These are phyloP conservation scores for Domatiomyces globalis DNA, from an alignment of 2,329 filamentous ascomycete genomes.

Conservation along the genomic window DNA sequence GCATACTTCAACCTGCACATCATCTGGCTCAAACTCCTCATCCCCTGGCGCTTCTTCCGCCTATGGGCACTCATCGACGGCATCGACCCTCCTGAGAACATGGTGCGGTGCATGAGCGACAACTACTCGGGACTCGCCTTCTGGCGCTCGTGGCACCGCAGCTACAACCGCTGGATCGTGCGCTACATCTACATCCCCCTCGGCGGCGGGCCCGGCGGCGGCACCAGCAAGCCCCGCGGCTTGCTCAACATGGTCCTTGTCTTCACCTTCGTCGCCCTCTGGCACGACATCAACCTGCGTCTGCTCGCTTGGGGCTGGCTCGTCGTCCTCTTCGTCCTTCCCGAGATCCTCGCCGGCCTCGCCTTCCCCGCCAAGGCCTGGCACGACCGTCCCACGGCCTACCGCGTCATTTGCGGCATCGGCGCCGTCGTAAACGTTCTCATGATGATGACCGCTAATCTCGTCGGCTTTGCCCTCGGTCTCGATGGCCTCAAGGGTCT, in stretches of 20 bases:
- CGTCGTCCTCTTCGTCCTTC: conserved; percentile 82
- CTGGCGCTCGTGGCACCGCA: conserved; percentile 93
- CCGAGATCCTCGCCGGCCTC: conserved; percentile 59
- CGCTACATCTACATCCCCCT: conserved; percentile 89
- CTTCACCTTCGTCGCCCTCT: conserved; percentile 93
- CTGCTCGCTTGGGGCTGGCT: conserved; percentile 96
- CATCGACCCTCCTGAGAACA: conserved; percentile 92
- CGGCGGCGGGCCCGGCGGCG: conserved; percentile 44
- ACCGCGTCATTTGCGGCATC: conserved; percentile 64
- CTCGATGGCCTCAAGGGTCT: conserved; percentile 73
- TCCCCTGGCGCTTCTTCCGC: conserved; percentile 97
- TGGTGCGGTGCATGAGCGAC: conserved; percentile 90
- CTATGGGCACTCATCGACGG: conserved; percentile 88
- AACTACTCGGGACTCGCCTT: conserved; percentile 85
- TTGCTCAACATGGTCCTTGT: conserved; percentile 66
- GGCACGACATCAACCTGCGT: conserved; percentile 90
- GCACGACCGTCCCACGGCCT: conserved; percentile 53
- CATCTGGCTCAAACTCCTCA: conserved; percentile 92
- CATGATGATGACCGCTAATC: conserved; percentile 91
- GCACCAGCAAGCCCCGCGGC: conserved; percentile 38
- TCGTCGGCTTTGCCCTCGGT: conserved; percentile 89
- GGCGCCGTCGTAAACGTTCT: conserved; percentile 73
- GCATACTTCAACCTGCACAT: conserved; percentile 94
- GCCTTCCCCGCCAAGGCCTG: conserved; percentile 64
- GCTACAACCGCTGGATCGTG: conserved; percentile 86